These are phyloP conservation scores for Physcomitrellopsis africana DNA, from an alignment of 225 moss, liverwort and hornwort species.

Conservation along the genomic window DNA sequence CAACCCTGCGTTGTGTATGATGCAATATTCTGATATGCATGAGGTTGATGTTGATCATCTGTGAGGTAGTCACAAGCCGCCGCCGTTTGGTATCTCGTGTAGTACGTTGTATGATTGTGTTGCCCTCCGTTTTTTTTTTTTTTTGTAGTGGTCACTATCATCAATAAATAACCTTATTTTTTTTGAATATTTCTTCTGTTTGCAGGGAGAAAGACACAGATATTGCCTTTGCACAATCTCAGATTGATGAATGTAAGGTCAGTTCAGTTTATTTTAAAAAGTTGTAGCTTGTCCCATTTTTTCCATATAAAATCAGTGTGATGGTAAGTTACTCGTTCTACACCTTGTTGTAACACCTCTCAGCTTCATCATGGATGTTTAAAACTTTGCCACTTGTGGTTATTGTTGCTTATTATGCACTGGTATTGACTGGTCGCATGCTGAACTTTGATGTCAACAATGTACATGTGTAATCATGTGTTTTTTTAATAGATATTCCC, in stretches of 20 bases:
- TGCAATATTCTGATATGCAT: constrained; percentile 19
- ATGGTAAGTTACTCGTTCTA: not conserved
- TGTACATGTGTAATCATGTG: not conserved
- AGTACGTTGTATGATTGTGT: not conserved
- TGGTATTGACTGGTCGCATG: not conserved
- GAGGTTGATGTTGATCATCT: constrained; percentile 24
- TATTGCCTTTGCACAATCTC: constrained; percentile 78
- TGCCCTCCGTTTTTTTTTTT: constrained; percentile 18
- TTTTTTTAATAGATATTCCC: not conserved
- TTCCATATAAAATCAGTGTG: constrained; percentile 11
- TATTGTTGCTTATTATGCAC: not conserved
- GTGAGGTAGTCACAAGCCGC: constrained; percentile 14
- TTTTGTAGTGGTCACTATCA: constrained; percentile 9
- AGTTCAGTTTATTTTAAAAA: constrained; percentile 33
- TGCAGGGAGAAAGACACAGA: constrained; percentile 97
- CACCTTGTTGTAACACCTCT: not conserved
- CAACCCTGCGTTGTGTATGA: constrained; percentile 30
- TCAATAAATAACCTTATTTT: constrained; percentile 16
- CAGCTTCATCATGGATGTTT: not conserved
- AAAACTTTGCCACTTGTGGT: not conserved
- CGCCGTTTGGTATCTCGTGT: not conserved
- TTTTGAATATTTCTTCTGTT: constrained; percentile 15
- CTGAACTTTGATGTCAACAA: not conserved
- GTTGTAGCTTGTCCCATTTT: constrained; percentile 9
- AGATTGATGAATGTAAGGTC: constrained; percentile 99